Base-by-base conservation (phyloP, 352 stramenopile species). In the Aphanomyces euteiches region DNA sequence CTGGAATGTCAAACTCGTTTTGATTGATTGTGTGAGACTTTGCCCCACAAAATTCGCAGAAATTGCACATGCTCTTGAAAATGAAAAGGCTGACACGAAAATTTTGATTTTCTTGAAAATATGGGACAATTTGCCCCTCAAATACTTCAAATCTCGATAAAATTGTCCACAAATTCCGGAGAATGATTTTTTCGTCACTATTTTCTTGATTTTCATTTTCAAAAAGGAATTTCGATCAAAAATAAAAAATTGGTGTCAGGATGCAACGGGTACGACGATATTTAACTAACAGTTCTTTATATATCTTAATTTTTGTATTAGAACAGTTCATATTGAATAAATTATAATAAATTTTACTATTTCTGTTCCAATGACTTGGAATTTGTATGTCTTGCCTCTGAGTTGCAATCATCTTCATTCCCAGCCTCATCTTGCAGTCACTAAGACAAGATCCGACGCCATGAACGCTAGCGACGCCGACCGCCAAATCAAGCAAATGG, bases 401-500 rank as follows among this genome's bases (percentile, higher is more conserved):
- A 67, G 17, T 67, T 56, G 19, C 41, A 57, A 67, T 67, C 41
- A 7, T 12, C 38, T 50, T 53, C 39, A 40, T 67, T 67, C 13
- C 19, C 59, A 67, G 59, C 59, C 59, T 56, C 59, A 56, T 67
- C 38, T 67, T 21, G 12, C 40, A 67, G 59, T 67, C 59, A 67
- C 21, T 67, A 57, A 17, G 34, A 19, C 28, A 67, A 50, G 59
- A 67, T 67, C 59, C 15, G 10, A 64, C 48, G 41, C 63, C 60
- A 95, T 95, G 87, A 95, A 90, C 78, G 80, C 82, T 56, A 84
- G 75, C 66, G 87, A 95, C 82, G 84, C 84, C 60, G 81, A 94
- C 82, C 84, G 86, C 68, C 86, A 92, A 80, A 98, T 98, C 81
- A 91, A 96, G 73, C 92, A 98, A 81, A 98, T 98, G 93, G 92